These are phyloP conservation scores for Wickerhamiella brachini DNA, from an alignment of 805 yeast genomes.

Conservation along the genomic window DNA sequence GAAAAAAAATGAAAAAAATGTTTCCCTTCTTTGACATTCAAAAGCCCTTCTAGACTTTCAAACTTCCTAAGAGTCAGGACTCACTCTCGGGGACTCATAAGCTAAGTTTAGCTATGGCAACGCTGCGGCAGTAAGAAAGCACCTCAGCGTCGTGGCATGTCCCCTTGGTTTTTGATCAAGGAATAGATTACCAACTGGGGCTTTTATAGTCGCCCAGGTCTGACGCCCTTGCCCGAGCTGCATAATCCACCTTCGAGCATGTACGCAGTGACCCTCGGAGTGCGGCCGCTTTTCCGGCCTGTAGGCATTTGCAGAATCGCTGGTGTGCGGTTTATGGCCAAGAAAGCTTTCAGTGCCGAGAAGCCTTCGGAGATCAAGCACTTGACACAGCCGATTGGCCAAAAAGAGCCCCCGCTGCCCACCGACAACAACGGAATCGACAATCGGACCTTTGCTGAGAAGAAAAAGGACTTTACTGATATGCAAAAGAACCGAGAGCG, in stretches of 20 bases:
- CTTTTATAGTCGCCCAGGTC: background rate
- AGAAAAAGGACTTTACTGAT: constrained; percentile 35
- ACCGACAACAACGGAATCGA: constrained; percentile 31
- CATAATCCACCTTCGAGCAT: background rate
- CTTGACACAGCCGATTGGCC: constrained; percentile 37
- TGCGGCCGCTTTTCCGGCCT: background rate
- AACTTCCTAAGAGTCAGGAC: constrained; percentile 27
- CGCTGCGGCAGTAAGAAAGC: constrained; percentile 20
- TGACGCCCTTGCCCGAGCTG: background rate
- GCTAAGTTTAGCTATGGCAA: constrained; percentile 23
- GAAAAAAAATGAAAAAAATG: constrained; percentile 8
- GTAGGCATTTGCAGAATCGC: background rate
- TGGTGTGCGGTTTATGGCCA: background rate
- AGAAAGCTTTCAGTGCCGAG: constrained; percentile 13
- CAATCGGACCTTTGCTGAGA: constrained; percentile 26
- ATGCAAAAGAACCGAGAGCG: constrained; percentile 35
- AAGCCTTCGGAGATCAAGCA: constrained; percentile 15
- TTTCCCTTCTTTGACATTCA: constrained; percentile 26
- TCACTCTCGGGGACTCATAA: constrained; percentile 22
- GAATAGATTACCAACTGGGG: constrained; percentile 9
- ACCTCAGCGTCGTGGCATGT: constrained; percentile 27
- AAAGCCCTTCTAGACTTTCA: constrained; percentile 19
- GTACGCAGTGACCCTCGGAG: background rate
- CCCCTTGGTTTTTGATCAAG: constrained; percentile 26
- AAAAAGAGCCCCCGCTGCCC: constrained; percentile 26